Percentiles rank a stretch among this genome's conserved stretches.
Evolutionary conservation across 768 basidiomycete species (phyloP).

Genomic region (Podaxis mareebaensis): DNA sequence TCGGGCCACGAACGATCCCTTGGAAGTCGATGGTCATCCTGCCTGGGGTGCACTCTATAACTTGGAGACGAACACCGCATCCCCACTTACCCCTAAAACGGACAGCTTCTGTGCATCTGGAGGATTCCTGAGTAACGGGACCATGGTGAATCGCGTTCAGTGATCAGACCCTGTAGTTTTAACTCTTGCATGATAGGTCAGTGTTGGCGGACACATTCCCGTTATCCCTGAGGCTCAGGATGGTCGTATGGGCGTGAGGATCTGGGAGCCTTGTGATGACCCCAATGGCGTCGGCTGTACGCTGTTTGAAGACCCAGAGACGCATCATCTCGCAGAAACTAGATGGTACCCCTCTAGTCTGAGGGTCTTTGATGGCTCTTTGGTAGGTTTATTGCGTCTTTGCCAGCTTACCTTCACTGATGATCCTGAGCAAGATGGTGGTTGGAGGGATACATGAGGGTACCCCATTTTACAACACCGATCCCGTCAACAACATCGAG

Average conservation of each 20-base stretch:
- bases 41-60: conserved; percentile 49
- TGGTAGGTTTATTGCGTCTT: conserved; percentile 28
- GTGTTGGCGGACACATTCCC: conserved; percentile 32
- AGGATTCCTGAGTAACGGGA: conserved; percentile 41
- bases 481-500: conserved; percentile 47
- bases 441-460: conserved; percentile 29
- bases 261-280: conserved; percentile 41
- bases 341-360: conserved; percentile 45
- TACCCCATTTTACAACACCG: conserved; percentile 63
- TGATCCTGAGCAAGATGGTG: conserved; percentile 22
- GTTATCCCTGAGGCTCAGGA: conserved; percentile 28
- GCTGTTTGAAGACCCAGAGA: conserved; percentile 35
- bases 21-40: conserved; percentile 40
- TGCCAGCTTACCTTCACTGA: neutral
- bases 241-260: conserved; percentile 36
- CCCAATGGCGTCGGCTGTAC: conserved; percentile 30
- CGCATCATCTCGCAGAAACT: conserved; percentile 33
- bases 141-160: conserved; percentile 28
- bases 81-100: conserved; percentile 34
- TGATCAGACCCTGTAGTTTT: neutral
- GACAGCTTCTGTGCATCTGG: conserved; percentile 47
- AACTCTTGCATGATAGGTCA: conserved; percentile 22
- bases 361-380: conserved; percentile 33
- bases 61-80: conserved; percentile 37
- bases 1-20: conserved; percentile 36